These are phyloP conservation scores for Vanilla planifolia DNA, from an alignment of 106 monocot species.

Conservation along the genomic window DNA sequence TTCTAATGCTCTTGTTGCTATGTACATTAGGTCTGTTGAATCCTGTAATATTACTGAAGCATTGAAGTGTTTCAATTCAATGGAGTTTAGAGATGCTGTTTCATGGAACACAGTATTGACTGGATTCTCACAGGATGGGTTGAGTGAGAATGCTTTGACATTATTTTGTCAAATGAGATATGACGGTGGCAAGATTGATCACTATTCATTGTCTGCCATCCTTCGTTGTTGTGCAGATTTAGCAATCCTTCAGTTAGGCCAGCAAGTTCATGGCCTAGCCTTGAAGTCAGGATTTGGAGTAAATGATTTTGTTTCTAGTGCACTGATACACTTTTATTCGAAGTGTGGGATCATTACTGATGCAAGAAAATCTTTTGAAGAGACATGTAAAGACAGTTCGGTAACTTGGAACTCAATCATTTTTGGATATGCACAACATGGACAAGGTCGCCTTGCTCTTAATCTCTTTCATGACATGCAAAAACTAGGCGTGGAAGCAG, in stretches of 20 bases:
- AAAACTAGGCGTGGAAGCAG: slow-evolving; percentile 30
- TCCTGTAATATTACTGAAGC: slow-evolving; percentile 38
- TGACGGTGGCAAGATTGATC: slow-evolving; percentile 24
- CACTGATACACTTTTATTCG: slow-evolving; percentile 74
- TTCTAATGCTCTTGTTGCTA: slow-evolving; percentile 54
- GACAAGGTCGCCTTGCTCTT: slow-evolving; percentile 38
- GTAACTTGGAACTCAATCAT: slow-evolving; percentile 78
- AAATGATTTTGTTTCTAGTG: slow-evolving; percentile 70
- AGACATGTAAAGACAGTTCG: slow-evolving; percentile 37
- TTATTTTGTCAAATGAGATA: slow-evolving; percentile 54
- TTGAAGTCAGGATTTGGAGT: slow-evolving; percentile 32
- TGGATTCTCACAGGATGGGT: slow-evolving; percentile 50
- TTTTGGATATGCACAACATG: slow-evolving; percentile 71
- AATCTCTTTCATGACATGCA: slow-evolving; percentile 57
- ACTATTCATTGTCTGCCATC: slow-evolving; percentile 59
- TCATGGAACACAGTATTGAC: slow-evolving; percentile 80
- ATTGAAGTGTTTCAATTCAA: slow-evolving; percentile 39
- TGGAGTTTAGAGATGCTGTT: slow-evolving; percentile 45
- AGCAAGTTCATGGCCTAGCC: slow-evolving; percentile 41
- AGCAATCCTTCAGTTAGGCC: slow-evolving; percentile 60
- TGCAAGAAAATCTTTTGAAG: slow-evolving; percentile 52
- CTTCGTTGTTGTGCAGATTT: slow-evolving; percentile 65
- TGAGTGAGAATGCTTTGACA: slow-evolving; percentile 52
- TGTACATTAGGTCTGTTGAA: slow-evolving; percentile 48
- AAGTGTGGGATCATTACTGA: slow-evolving; percentile 58